Conservation (phyloP, 345 rosid genomes). For the Microcos paniculata region DNA sequence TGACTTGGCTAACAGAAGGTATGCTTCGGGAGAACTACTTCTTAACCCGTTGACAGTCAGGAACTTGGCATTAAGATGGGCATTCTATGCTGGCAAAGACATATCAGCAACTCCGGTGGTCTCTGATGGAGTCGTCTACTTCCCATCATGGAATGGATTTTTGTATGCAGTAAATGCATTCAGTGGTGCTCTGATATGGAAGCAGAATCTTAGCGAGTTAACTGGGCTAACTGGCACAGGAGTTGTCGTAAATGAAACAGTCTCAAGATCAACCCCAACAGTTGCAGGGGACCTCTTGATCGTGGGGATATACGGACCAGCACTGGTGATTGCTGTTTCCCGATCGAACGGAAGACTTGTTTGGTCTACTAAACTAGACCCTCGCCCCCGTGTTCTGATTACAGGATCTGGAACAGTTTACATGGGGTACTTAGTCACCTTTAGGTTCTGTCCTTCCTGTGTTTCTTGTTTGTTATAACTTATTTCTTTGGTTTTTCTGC, state of each 20-base stretch:
- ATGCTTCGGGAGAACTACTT: slow-evolving; percentile 23
- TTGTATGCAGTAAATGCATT: slow-evolving; percentile 47
- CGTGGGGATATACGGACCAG: slow-evolving; percentile 44
- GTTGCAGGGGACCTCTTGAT: slow-evolving; percentile 28
- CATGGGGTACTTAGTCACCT: slow-evolving; percentile 32
- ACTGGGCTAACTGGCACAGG: slow-evolving; percentile 37
- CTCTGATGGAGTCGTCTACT: slow-evolving; percentile 36
- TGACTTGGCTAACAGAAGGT: slow-evolving; percentile 32
- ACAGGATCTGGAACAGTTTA: slow-evolving; percentile 41
- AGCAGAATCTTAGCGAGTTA: slow-evolving; percentile 38
- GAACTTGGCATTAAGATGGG: slow-evolving; percentile 37
- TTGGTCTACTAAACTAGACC: slow-evolving; percentile 40
- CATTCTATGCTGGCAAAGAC: slow-evolving; percentile 47
- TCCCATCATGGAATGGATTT: slow-evolving; percentile 56
- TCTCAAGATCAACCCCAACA: slow-evolving; percentile 45
- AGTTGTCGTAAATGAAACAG: slow-evolving; percentile 22
- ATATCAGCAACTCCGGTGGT: slow-evolving; percentile 51
- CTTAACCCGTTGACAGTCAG: slow-evolving; percentile 24
- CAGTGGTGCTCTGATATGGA: slow-evolving; percentile 42
- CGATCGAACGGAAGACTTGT: slow-evolving; percentile 33
- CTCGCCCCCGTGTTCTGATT: slow-evolving; percentile 30
- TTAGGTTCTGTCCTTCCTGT: not conserved
- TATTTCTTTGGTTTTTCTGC: not conserved
- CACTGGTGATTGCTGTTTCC: slow-evolving; percentile 36
- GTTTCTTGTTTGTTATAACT: not conserved